Evolutionary conservation across 169 alveolate genomes (phyloP).

Genomic region (Cryptosporidium tyzzeri): DNA sequence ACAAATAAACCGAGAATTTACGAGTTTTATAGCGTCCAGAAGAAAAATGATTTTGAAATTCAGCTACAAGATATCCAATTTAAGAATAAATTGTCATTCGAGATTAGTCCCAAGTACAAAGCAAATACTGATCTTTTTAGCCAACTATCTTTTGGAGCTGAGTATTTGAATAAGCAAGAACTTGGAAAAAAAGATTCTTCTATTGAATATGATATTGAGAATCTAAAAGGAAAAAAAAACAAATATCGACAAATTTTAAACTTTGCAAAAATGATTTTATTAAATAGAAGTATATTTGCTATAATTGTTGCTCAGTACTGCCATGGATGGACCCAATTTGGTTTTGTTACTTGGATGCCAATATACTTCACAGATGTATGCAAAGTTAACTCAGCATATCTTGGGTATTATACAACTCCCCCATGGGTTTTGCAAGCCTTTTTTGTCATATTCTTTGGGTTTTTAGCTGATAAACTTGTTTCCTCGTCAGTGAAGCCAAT

Average conservation of each 20-base stretch:
- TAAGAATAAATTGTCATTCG: neutral
- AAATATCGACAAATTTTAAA: neutral
- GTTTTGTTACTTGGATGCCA: constrained; percentile 75
- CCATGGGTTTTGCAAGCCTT: constrained; percentile 73
- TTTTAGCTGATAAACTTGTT: constrained; percentile 39
- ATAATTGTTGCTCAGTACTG: constrained; percentile 62
- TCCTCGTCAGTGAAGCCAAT: constrained; percentile 11
- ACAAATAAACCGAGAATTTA: constrained; percentile 22
- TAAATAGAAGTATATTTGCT: constrained; percentile 34
- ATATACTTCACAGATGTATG: constrained; percentile 57
- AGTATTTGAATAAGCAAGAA: neutral
- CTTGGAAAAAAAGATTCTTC: neutral
- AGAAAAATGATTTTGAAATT: neutral
- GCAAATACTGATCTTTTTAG: neutral
- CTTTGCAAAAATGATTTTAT: constrained; percentile 1
- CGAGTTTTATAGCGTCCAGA: constrained; percentile 3
- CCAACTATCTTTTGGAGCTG: neutral
- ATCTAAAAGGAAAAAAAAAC: neutral
- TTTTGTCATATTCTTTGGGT: constrained; percentile 54
- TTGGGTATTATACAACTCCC: constrained; percentile 67
- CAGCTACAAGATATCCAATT: neutral
- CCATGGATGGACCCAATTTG: constrained; percentile 74
- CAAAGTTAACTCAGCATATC: constrained; percentile 16
- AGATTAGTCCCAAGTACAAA: neutral
- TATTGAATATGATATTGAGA: neutral